Evolutionary conservation across 106 monocot species (phyloP).

Genomic region (Posidonia australis): DNA sequence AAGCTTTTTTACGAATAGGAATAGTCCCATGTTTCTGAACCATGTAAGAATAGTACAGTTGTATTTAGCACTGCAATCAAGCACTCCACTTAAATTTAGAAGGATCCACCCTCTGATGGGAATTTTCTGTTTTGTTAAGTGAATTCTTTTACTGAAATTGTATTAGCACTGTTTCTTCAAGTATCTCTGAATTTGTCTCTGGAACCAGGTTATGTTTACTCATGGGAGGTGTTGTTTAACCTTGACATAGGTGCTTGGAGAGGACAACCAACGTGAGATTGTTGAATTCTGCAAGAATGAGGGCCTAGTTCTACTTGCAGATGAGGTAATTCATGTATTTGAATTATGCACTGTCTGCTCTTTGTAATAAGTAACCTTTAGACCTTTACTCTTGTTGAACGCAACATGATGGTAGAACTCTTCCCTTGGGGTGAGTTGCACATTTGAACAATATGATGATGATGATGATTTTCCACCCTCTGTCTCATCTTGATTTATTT

Average conservation of each 20-base stretch:
- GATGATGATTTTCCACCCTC: too few relatives aligned
- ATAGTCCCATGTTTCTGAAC: neutral
- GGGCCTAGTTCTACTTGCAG: conserved; percentile 86
- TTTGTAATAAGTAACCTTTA: too few relatives aligned
- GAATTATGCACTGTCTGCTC: neutral
- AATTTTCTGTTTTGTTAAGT: neutral
- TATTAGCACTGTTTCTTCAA: neutral
- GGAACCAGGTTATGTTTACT: neutral
- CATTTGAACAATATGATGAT: neutral
- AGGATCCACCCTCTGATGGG: neutral
- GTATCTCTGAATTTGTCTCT: neutral
- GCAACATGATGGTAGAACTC: neutral
- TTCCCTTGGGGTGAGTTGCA: neutral
- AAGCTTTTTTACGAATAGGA: neutral
- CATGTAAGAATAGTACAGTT: neutral
- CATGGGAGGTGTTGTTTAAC: neutral
- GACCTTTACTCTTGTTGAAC: too few relatives aligned
- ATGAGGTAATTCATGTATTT: conserved; percentile 47
- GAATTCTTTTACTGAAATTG: neutral
- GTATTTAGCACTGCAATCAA: neutral
- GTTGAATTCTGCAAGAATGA: conserved; percentile 90
- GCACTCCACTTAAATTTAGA: neutral
- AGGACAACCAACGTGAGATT: conserved; percentile 68
- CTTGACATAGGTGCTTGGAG: conserved; percentile 65
- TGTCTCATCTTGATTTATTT: too few relatives aligned